Evolutionary conservation across 1,139 yeast genomes (phyloP).

Genomic region (Meyerozyma smithsonii): DNA sequence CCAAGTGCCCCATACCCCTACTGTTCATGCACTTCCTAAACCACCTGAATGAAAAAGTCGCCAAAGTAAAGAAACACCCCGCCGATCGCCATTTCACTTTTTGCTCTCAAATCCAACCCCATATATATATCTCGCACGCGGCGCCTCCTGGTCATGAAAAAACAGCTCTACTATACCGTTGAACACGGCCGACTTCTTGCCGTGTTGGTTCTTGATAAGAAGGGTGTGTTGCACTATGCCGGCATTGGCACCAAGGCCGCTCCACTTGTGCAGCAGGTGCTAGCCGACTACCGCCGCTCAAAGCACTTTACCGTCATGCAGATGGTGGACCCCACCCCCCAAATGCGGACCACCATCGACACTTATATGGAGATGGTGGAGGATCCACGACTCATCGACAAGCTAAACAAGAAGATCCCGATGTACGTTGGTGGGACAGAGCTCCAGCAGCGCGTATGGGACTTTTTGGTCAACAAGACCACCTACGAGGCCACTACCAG

Average conservation of each 20-base stretch:
- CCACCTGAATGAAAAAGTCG: too few species aligned
- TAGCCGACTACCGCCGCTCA: slow-evolving; percentile 13
- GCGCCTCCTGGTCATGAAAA: neutral
- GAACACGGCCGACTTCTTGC: slow-evolving; percentile 8
- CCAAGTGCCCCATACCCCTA: too few species aligned
- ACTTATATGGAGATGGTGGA: slow-evolving; percentile 11
- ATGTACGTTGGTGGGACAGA: slow-evolving; percentile 20
- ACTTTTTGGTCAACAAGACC: slow-evolving; percentile 11
- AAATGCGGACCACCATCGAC: slow-evolving; percentile 11
- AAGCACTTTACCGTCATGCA: slow-evolving; percentile 7
- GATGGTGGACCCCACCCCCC: slow-evolving; percentile 3
- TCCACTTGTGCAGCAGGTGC: slow-evolving; percentile 10
- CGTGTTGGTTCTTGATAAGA: slow-evolving; percentile 15
- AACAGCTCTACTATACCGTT: slow-evolving; percentile 7
- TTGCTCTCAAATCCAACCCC: slow-evolving; percentile 5
- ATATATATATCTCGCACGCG: too few species aligned
- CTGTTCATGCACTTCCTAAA: too few species aligned
- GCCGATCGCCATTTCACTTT: too few species aligned
- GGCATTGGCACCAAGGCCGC: slow-evolving; percentile 14
- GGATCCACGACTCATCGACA: slow-evolving; percentile 10
- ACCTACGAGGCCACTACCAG: slow-evolving; percentile 13
- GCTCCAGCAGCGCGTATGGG: slow-evolving; percentile 21
- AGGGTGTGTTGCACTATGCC: slow-evolving; percentile 19
- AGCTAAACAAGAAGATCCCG: slow-evolving; percentile 6
- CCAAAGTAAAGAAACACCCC: too few species aligned